phyloP scores from a whole-genome alignment of 2,329 filamentous ascomycete genomes.

The Hypoxylon sp. region DNA sequence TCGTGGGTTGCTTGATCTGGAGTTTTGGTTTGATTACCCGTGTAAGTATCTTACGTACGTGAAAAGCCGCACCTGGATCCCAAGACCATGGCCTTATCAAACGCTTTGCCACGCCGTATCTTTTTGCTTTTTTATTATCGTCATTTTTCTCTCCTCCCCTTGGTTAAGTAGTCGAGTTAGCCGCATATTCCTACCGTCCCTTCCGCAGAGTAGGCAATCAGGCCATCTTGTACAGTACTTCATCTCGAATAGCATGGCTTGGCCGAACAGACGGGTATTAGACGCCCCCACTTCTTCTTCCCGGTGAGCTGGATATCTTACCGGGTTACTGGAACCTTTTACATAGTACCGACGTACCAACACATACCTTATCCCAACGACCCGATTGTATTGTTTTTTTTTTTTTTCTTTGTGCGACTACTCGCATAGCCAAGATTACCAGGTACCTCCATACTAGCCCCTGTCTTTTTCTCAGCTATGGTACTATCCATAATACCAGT shows the following conservation, averaged over 20 bases:
- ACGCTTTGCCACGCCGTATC: conserved; percentile 1
- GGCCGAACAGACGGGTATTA: conserved; percentile 1
- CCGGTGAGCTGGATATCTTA: conserved; percentile 25
- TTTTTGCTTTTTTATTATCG: conserved; percentile 7
- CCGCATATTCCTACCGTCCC: conserved; percentile 10
- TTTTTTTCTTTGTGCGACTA: conserved; percentile 26
- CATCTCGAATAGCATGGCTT: neutral
- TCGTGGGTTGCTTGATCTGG: conserved; percentile 5
- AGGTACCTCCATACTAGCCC: conserved; percentile 2
- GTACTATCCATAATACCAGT: too few species aligned
- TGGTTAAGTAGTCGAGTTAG: conserved; percentile 13
- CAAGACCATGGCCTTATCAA: neutral
- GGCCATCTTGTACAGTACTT: too few species aligned
- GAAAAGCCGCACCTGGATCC: conserved; percentile 6
- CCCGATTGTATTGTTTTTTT: neutral
- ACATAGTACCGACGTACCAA: conserved; percentile 5
- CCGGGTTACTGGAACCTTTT: conserved; percentile 40
- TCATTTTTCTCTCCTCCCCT: neutral
- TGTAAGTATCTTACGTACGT: conserved; percentile 20
- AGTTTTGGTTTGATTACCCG: conserved; percentile 9
- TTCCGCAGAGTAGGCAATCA: neutral
- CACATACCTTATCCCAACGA: conserved; percentile 41
- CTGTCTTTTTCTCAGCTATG: too few species aligned
- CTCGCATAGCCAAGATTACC: conserved; percentile 2
- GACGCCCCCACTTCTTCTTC: conserved; percentile 23